Evolutionary conservation across 192 early-diverging fungal genomes (phyloP), one percentile per base, ranked within the genome.

Genomic region (Podila epicladia): DNA sequence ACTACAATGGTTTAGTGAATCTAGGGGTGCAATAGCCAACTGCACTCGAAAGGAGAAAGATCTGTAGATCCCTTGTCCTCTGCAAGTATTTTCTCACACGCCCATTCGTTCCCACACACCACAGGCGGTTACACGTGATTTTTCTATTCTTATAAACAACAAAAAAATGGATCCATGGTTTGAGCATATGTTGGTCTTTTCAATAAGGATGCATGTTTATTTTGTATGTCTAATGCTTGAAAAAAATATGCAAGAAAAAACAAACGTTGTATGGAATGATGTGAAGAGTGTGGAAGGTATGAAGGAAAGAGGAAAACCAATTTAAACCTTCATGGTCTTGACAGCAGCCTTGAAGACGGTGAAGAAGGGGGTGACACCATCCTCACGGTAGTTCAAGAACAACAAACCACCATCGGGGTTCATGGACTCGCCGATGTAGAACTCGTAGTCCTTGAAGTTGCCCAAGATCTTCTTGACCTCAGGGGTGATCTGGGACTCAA

Each of bases 311-410:
- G 62, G 8, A 63, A 63, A 22, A 19, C 35, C 35, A 62, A 59
- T 24, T 29, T 33, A 62, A 4, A 95, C 84, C 92, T 97, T 97
- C 87, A 87, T 74, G 64, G 78, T 73, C 83, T 87, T 89, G 72
- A 98, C 86, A 83, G 94, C 95, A 80, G 95, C 92, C 87, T 92
- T 95, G 91, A 95, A 95, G 89, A 95, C 93, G 65, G 92, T 92
- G 74, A 98, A 89, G 91, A 87, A 98, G 66, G 96, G 96, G 35
- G 96, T 96, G 71, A 90, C 82, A 74, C 95, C 95, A 87, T 98
- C 95, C 85, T 95, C 94, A 64, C 95, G 94, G 93, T 96, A 96
- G 94, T 97, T 98, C 67, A 98, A 91, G 58, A 97, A 88, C 82
- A 89, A 89, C 60, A 96, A 87, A 89, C 93, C 93, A 68, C 93